Base-by-base conservation (phyloP, 129 eudicot genomes). In the Glebionis coronaria region DNA sequence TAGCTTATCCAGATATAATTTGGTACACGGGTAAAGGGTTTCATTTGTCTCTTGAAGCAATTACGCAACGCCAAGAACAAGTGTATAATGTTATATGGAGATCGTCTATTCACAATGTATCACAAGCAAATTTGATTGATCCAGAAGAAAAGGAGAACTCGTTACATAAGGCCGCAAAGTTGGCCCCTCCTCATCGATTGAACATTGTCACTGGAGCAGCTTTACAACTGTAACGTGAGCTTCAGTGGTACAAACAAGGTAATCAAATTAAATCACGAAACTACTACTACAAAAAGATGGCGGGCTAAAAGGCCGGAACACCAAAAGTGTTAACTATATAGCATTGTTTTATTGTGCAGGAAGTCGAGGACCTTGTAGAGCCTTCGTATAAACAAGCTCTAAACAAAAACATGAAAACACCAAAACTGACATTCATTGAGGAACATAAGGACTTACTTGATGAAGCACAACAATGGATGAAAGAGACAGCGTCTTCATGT, bases 161-260 rank as follows among this genome's bases (percentile, higher is more conserved):
- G 9, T 51, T 72, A 56, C 70, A 72, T 38, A 21, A 52, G 51
- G 77, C 77, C 7, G 77, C 63, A 52, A 52, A 40, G 28, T 40
- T 72, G 44, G 77, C 77, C 44, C 70, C 70, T 4, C 25, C 70
- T n/a, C 63, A 61, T 72, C 63, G 53, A 46, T 70, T 72, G 3
- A 72, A 63, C 44, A 25, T 56, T 23, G 69, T 72, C 8, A 61
- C 77, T 2, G 77, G 77, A 31, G 70, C 77, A 21, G 77, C 77
- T 53, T 45, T 72, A 9, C 77, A 72, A 52, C 63, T 72, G 77
- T 70, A 72, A 35, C 44, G 63, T 54, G 77, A 72, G 62, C 69
- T 72, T n/a, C 64, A 72, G 3, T 72, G 77, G 77, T 72, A 62
- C 56, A n/a, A n/a, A n/a, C n/a, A n/a, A 72, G 70, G 77, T 72